These are phyloP conservation scores for Centella asiatica DNA, from an alignment of 129 eudicot genomes.

Conservation along the genomic window DNA sequence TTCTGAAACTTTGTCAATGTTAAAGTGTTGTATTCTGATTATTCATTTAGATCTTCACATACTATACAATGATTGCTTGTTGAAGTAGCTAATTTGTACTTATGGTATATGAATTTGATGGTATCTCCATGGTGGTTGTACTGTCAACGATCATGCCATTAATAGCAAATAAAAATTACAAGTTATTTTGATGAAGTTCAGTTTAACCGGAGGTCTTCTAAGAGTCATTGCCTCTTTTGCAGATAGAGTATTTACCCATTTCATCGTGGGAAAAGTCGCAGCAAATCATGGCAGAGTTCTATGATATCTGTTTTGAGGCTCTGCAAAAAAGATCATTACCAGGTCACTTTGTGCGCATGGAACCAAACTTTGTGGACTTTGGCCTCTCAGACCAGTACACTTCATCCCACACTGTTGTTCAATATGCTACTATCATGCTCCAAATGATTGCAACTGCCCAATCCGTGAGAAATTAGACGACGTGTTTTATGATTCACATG, in stretches of 20 bases:
- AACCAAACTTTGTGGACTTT: conserved; percentile 65
- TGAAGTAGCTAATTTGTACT: no score
- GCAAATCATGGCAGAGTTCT: conserved; percentile 70
- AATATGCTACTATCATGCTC: conserved; percentile 72
- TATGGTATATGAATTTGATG: no score
- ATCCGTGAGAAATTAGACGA: conserved; percentile 50
- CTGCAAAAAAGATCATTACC: conserved; percentile 68
- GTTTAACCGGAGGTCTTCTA: neutral
- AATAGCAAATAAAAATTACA: no score
- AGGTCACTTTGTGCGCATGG: conserved; percentile 82
- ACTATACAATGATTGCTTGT: no score
- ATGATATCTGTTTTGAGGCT: conserved; percentile 73
- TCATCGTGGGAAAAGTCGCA: conserved; percentile 84
- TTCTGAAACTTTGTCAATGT: no score
- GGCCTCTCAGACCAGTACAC: conserved; percentile 72
- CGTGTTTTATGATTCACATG: neutral
- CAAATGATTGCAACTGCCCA: conserved; percentile 79
- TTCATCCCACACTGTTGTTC: conserved; percentile 78
- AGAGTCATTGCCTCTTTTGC: conserved; percentile 13
- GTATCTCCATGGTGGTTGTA: no score
- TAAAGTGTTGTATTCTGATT: no score
- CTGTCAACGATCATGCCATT: no score
- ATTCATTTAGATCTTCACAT: no score
- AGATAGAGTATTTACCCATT: conserved; percentile 87
- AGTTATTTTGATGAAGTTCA: no score